Percentiles rank a stretch among this genome's conserved stretches.
These are phyloP conservation scores for Ustilago bromivora DNA, from an alignment of 1,284 basidiomycete species.

Conservation along the genomic window DNA sequence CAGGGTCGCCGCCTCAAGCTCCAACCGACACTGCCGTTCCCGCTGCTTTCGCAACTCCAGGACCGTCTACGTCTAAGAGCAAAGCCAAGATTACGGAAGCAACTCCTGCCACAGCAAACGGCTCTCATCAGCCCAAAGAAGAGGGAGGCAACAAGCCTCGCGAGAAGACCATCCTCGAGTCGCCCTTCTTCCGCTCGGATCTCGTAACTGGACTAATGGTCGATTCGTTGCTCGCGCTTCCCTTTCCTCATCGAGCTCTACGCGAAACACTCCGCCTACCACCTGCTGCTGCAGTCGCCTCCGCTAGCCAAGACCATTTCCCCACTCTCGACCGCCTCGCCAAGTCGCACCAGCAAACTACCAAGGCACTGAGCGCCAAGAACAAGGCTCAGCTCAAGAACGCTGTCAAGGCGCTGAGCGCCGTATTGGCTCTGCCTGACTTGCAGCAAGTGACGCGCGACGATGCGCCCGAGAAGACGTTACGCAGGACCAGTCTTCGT, in stretches of 20 bases:
- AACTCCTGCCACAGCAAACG: background rate
- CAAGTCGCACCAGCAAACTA: constrained; percentile 24
- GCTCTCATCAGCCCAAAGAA: background rate
- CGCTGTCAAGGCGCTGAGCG: constrained; percentile 28
- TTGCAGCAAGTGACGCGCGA: constrained; percentile 17
- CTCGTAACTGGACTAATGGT: constrained; percentile 47
- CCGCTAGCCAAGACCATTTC: constrained; percentile 26
- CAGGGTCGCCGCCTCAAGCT: background rate
- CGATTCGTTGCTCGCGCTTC: constrained; percentile 33
- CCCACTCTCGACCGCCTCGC: constrained; percentile 29
- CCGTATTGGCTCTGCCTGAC: constrained; percentile 40
- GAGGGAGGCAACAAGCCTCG: constrained; percentile 11
- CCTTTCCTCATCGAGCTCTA: constrained; percentile 41
- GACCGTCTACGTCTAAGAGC: background rate
- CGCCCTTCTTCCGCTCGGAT: constrained; percentile 49
- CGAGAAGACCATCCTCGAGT: constrained; percentile 47
- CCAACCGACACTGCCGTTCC: background rate
- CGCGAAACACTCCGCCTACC: constrained; percentile 37
- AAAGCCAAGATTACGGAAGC: background rate
- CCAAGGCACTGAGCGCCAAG: constrained; percentile 19
- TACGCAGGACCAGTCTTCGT: constrained; percentile 28
- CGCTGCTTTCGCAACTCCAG: background rate
- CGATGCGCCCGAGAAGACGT: background rate
- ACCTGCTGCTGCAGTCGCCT: constrained; percentile 13
- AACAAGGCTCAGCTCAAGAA: constrained; percentile 33